phyloP scores from a whole-genome alignment of 2,329 filamentous ascomycete species.

The Aspergillus sp. region DNA sequence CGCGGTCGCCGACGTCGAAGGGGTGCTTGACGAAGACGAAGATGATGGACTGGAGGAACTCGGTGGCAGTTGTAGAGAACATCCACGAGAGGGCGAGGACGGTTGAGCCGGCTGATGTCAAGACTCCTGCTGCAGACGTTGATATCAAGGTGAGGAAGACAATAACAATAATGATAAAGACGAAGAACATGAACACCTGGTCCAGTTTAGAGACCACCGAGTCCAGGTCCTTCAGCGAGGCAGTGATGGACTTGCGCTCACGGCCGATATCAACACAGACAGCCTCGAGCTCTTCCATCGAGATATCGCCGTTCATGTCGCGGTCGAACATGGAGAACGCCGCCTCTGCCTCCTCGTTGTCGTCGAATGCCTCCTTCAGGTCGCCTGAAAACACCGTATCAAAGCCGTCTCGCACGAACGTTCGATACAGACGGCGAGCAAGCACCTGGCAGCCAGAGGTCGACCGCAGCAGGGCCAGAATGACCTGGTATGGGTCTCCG shows the following conservation, averaged over 20 bases:
- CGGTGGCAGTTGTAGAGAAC: conserved; percentile 87
- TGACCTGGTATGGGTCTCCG: conserved; percentile 80
- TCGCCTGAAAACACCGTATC: conserved; percentile 79
- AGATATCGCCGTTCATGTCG: conserved; percentile 94
- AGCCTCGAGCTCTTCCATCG: conserved; percentile 88
- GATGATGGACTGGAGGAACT: conserved; percentile 89
- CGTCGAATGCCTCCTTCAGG: conserved; percentile 73
- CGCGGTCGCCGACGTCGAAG: conserved; percentile 92
- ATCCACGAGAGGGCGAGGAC: conserved; percentile 91
- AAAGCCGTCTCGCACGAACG: conserved; percentile 69
- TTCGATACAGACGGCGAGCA: conserved; percentile 83
- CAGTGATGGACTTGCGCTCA: conserved; percentile 92
- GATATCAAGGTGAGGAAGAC: conserved; percentile 90
- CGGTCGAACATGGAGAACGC: conserved; percentile 94
- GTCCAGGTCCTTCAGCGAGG: conserved; percentile 90
- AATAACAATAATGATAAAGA: conserved; percentile 74
- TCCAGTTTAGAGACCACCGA: conserved; percentile 90
- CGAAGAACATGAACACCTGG: conserved; percentile 83
- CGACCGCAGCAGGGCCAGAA: conserved; percentile 71
- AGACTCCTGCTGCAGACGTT: conserved; percentile 78
- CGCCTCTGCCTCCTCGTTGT: conserved; percentile 80
- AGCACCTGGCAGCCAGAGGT: conserved; percentile 77
- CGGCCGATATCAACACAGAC: conserved; percentile 93
- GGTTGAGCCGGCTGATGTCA: conserved; percentile 85
- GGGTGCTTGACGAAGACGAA: conserved; percentile 98